These are phyloP conservation scores for Aspergillus affinis DNA, from an alignment of 495 filamentous ascomycete species.

Conservation along the genomic window DNA sequence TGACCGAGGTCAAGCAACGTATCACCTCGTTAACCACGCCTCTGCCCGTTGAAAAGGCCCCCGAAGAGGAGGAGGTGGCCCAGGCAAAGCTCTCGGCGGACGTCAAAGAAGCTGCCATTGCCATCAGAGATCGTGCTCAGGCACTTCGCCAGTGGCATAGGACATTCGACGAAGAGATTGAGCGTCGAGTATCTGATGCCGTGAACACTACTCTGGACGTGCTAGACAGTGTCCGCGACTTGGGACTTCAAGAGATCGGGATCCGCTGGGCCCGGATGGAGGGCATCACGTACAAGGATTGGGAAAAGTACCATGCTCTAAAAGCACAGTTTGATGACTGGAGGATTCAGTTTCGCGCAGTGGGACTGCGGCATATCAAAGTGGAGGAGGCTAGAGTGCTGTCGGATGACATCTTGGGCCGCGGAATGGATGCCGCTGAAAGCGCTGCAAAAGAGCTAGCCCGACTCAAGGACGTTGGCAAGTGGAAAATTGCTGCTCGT, in stretches of 20 bases:
- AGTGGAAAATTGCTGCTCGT: conserved; percentile 77
- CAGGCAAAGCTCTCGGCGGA: conserved; percentile 61
- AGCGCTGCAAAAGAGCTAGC: conserved; percentile 78
- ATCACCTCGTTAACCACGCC: conserved; percentile 62
- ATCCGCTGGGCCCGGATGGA: conserved; percentile 99
- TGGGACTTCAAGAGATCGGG: conserved; percentile 91
- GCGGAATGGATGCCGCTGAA: conserved; percentile 78
- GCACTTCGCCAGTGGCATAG: conserved; percentile 76
- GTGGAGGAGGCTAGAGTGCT: conserved; percentile 68
- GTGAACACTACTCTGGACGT: conserved; percentile 80
- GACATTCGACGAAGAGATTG: conserved; percentile 67
- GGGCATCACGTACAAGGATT: conserved; percentile 92
- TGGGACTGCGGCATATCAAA: conserved; percentile 70
- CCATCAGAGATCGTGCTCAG: conserved; percentile 79
- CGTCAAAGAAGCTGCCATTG: conserved; percentile 71
- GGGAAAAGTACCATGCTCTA: conserved; percentile 85
- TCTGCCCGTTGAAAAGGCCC: conserved; percentile 52
- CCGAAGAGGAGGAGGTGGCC: conserved; percentile 54
- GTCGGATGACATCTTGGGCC: conserved; percentile 66
- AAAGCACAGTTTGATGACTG: conserved; percentile 83
- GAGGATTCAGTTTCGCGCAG: conserved; percentile 72
- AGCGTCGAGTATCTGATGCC: conserved; percentile 66
- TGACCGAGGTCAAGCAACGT: conserved; percentile 63
- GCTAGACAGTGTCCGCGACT: conserved; percentile 79
- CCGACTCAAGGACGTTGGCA: conserved; percentile 78